Conservation (phyloP, 1,284 basidiomycete species). For the Trametes polyzona region DNA sequence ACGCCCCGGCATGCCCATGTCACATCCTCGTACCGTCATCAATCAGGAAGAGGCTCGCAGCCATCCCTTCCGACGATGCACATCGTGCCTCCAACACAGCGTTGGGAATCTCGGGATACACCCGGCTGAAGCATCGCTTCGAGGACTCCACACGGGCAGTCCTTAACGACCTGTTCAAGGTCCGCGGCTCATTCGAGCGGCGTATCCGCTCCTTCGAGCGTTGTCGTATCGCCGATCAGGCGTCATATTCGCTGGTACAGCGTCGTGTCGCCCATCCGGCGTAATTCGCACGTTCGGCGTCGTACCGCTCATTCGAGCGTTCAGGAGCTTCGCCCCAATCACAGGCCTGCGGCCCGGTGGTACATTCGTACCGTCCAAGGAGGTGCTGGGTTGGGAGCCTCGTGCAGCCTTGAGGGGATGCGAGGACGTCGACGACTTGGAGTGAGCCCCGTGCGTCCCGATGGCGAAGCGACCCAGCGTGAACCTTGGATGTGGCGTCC, state of each 20-base stretch:
- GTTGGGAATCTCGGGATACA: constrained; percentile 5
- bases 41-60: not conserved
- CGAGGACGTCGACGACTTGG: constrained; percentile 21
- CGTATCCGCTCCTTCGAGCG: not conserved
- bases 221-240: too few relatives aligned
- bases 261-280: too few relatives aligned
- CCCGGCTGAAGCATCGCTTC: constrained; percentile 9
- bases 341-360: not conserved
- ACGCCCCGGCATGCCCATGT: not conserved
- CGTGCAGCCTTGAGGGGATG: constrained; percentile 22
- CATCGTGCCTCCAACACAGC: constrained; percentile 1
- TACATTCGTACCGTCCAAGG: constrained; percentile 6
- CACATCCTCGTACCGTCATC: not conserved
- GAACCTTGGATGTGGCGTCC: constrained; percentile 12
- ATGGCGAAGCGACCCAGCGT: constrained; percentile 24
- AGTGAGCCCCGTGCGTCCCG: constrained; percentile 22
- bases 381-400: constrained; percentile 12
- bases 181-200: not conserved
- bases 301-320: not conserved
- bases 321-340: not conserved
- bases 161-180: not conserved
- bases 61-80: constrained; percentile 4
- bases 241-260: too few relatives aligned
- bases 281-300: too few relatives aligned
- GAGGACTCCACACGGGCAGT: not conserved